Evolutionary conservation across 2,329 filamentous ascomycete species (phyloP).

Genomic region (Coniochaeta pulveracea): DNA sequence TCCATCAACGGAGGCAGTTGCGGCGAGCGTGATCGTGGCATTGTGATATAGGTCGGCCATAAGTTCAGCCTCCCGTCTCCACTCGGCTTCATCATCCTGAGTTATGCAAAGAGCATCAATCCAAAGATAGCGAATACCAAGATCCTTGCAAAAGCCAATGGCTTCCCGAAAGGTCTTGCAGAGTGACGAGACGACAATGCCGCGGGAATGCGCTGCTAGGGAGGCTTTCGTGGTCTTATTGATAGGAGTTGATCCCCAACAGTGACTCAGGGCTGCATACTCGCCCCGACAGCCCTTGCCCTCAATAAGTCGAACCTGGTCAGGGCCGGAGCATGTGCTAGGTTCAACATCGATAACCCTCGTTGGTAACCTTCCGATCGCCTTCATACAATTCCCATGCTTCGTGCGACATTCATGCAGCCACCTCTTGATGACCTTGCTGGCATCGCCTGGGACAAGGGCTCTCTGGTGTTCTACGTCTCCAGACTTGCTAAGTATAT

Average conservation of each 20-base stretch:
- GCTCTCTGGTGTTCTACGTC: too few species aligned
- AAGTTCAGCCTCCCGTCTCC: neutral
- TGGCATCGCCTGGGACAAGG: too few species aligned
- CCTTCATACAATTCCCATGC: too few species aligned
- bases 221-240: neutral
- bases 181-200: neutral
- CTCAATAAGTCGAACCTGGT: neutral
- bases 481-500: too few species aligned
- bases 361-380: too few species aligned
- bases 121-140: slow-evolving; percentile 3
- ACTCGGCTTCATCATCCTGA: slow-evolving; percentile 1
- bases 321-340: too few species aligned
- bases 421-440: too few species aligned
- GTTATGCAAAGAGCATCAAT: too few species aligned
- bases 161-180: neutral
- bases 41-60: neutral
- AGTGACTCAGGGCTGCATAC: slow-evolving; percentile 3
- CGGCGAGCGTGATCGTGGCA: neutral
- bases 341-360: too few species aligned
- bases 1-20: neutral
- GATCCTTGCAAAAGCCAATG: neutral
- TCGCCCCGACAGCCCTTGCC: neutral
- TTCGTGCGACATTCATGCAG: too few species aligned
- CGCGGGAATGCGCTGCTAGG: neutral
- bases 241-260: slow-evolving; percentile 1